phyloP scores from a whole-genome alignment of 2,329 filamentous ascomycete species.

The Xylariaceae sp. region DNA sequence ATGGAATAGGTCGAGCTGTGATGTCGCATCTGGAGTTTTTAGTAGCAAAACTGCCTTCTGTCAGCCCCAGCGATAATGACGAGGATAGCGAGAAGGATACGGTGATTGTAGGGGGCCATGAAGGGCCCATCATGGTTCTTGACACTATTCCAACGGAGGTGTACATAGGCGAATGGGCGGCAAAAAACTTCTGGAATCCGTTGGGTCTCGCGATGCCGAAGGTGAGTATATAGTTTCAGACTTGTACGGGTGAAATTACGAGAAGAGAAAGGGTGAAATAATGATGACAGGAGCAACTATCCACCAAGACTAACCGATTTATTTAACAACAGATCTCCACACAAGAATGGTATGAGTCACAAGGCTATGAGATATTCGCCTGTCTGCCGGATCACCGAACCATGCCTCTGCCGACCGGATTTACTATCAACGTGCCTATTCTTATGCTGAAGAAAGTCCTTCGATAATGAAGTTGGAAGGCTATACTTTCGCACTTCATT shows the following conservation, averaged over 20 bases:
- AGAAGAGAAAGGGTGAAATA: background rate
- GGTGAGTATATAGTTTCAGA: conserved; percentile 4
- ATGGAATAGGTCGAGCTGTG: conserved; percentile 10
- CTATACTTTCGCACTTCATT: background rate
- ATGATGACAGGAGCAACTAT: too few relatives aligned
- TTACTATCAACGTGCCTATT: background rate
- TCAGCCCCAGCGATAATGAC: too few relatives aligned
- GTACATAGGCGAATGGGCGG: background rate
- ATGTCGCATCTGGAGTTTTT: conserved; percentile 10
- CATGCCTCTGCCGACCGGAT: background rate
- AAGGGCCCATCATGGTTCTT: conserved; percentile 1
- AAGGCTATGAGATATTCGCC: conserved; percentile 11
- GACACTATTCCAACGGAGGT: conserved; percentile 3
- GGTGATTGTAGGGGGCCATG: too few relatives aligned
- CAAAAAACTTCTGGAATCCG: background rate
- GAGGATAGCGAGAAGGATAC: too few relatives aligned
- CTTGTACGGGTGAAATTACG: background rate
- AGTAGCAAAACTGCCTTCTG: background rate
- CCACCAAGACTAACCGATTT: too few relatives aligned
- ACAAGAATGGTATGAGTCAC: conserved; percentile 13
- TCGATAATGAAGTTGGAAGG: background rate
- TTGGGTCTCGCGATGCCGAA: conserved; percentile 1
- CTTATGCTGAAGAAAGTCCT: conserved; percentile 7
- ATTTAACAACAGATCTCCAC: conserved; percentile 8
- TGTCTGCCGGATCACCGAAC: background rate